Conservation (phyloP, 192 early-diverging fungal species). For the Ramicandelaber brevisporus region DNA sequence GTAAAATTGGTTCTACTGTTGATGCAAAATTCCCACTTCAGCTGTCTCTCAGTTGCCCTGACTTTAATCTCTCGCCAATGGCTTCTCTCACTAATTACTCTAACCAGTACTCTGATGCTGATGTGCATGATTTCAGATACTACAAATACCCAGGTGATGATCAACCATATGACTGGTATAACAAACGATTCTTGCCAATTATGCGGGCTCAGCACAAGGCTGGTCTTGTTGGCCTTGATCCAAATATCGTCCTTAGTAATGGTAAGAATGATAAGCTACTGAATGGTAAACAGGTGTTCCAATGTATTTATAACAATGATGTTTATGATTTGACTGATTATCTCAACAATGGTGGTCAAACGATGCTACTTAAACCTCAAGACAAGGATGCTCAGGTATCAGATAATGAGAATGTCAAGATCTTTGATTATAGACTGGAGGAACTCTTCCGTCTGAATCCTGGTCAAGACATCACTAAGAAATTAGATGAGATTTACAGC, state of each 20-base stretch:
- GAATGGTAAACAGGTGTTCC: conserved; percentile 13
- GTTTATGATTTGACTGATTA: conserved; percentile 51
- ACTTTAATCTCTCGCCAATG: conserved; percentile 18
- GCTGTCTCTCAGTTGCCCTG: conserved; percentile 23
- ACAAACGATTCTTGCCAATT: too few species aligned
- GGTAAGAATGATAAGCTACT: conserved; percentile 3
- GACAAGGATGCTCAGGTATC: conserved; percentile 12
- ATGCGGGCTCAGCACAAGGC: too few species aligned
- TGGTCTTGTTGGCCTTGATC: conserved; percentile 1
- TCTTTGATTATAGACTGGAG: conserved; percentile 29
- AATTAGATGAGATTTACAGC: conserved; percentile 26
- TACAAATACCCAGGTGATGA: conserved; percentile 21
- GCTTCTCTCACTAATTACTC: conserved; percentile 19
- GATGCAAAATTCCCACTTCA: conserved; percentile 44
- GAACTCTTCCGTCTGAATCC: conserved; percentile 33
- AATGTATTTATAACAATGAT: conserved; percentile 38
- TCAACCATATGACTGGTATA: too few species aligned
- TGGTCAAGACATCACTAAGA: conserved; percentile 37
- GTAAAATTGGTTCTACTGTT: conserved; percentile 29
- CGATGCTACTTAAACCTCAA: conserved; percentile 15
- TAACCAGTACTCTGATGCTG: conserved; percentile 27
- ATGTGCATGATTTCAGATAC: conserved; percentile 41
- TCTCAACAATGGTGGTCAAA: conserved; percentile 18
- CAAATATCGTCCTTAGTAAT: conserved; percentile 3
- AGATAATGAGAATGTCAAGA: conserved; percentile 14